These are phyloP conservation scores for Acmispon strigosus DNA, from an alignment of 306 rosid genomes.

Conservation along the genomic window DNA sequence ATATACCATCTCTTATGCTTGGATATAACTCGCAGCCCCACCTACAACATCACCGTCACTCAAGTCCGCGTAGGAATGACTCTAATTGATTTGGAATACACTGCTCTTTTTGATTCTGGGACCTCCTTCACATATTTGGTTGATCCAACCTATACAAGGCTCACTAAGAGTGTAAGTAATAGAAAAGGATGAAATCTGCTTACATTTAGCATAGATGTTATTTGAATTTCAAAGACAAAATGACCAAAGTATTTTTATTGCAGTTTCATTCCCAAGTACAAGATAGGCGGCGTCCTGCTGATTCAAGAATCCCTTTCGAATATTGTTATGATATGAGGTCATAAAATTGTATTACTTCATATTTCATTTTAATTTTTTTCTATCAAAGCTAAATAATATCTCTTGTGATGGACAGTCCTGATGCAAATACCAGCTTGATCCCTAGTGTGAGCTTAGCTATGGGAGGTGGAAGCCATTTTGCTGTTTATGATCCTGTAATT, in stretches of 20 bases:
- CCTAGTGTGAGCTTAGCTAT: conserved; percentile 71
- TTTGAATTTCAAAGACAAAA: background rate
- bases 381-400: conserved; percentile 19
- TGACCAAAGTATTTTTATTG: conserved; percentile 20
- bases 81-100: conserved; percentile 53
- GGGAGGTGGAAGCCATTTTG: conserved; percentile 76
- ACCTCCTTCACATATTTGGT: conserved; percentile 86
- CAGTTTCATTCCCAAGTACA: conserved; percentile 75
- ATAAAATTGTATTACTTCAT: background rate
- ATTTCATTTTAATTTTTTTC: background rate
- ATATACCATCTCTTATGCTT: conserved; percentile 22
- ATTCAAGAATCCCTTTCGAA: conserved; percentile 82
- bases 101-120: conserved; percentile 88
- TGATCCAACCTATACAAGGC: conserved; percentile 61
- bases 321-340: conserved; percentile 93
- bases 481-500: conserved; percentile 71
- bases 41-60: conserved; percentile 73
- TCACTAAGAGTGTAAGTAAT: conserved; percentile 64
- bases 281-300: conserved; percentile 54
- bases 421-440: conserved; percentile 61
- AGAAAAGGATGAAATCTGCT: conserved; percentile 11
- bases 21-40: conserved; percentile 60
- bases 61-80: conserved; percentile 70
- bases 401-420: conserved; percentile 51
- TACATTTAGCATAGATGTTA: background rate